Evolutionary conservation across 78 protist species (phyloP).

Genomic region (Dictyostelium purpureum): DNA sequence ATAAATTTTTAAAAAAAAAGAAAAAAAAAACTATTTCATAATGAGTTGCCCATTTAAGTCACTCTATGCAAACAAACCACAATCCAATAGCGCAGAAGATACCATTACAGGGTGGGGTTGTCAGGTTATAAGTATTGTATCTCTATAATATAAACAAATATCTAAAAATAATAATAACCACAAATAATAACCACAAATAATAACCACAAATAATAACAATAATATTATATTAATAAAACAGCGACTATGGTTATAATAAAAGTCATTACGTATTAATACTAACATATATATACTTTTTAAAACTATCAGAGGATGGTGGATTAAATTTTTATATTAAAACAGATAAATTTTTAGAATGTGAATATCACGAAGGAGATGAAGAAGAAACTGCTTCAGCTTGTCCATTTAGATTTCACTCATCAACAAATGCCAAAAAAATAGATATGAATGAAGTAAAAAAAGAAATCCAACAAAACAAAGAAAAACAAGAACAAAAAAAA

Average conservation of each 20-base stretch:
- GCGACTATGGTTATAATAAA: neutral
- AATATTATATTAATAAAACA: neutral
- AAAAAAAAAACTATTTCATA: no score
- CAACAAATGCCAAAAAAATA: neutral
- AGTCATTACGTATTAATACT: no score
- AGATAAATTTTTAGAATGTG: neutral
- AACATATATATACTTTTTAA: no score
- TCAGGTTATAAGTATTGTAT: neutral
- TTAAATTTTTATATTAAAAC: neutral
- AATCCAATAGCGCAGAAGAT: neutral
- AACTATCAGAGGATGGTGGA: neutral
- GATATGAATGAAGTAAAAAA: neutral
- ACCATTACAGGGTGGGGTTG: neutral
- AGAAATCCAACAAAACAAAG: no score
- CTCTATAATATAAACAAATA: no score
- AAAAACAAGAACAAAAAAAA: neutral
- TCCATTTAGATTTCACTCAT: neutral
- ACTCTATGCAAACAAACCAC: no score
- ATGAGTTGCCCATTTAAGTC: no score
- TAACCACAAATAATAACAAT: no score
- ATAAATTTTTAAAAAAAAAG: no score
- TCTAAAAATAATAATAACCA: no score
- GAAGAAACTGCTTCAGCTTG: neutral
- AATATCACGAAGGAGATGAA: neutral
- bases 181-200: no score